Evolutionary conservation across 805 yeast genomes (phyloP), one percentile per base, ranked within the genome.

Genomic region (Tetrapisispora namnaoensis): DNA sequence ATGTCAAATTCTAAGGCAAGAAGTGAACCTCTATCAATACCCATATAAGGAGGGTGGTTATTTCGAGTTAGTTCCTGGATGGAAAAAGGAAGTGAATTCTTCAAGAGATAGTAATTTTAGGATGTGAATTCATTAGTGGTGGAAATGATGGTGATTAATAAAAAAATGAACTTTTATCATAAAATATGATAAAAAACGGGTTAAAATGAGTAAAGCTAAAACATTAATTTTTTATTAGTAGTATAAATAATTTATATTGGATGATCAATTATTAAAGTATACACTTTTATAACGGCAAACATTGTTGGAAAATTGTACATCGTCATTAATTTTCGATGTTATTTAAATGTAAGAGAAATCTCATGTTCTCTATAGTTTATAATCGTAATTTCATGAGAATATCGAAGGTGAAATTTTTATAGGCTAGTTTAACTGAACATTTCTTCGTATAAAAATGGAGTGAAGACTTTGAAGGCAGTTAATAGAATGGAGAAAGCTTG

Each of bases 381-480:
- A 14, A 40, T 40, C 35, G 34, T 40, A 16, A n/a, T 40, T 17
- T 40, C 34, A 40, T 40, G 43, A 40, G 35, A 40, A 22, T 40
- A 40, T 40, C 35, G 27, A 40, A 40, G 17, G 2, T 40, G 17
- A 40, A 40, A n/a, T 40, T 27, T 40, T 4, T 3, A 14, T 16
- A n/a, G 35, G 6, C n/a, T 27, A 27, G n/a, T 7, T 60, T 52
- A 68, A 50, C 66, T 65, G 43, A 67, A 55, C 54, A 78, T 61
- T 62, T 79, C 83, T 28, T 65, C 64, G 74, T 76, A 69, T 55
- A 90, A 69, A 65, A 80, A 83, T 28, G 97, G 97, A 18, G 91
- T 73, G 64, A 90, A 84, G 14, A 90, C 89, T 32, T 72, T 69
- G 18, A 82, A 74, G 4, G 98, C 96, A 1, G 93, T 83, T 58